These are phyloP conservation scores for Ceratocystis diversiconidia DNA, from an alignment of 2,329 filamentous ascomycete species.

Conservation along the genomic window DNA sequence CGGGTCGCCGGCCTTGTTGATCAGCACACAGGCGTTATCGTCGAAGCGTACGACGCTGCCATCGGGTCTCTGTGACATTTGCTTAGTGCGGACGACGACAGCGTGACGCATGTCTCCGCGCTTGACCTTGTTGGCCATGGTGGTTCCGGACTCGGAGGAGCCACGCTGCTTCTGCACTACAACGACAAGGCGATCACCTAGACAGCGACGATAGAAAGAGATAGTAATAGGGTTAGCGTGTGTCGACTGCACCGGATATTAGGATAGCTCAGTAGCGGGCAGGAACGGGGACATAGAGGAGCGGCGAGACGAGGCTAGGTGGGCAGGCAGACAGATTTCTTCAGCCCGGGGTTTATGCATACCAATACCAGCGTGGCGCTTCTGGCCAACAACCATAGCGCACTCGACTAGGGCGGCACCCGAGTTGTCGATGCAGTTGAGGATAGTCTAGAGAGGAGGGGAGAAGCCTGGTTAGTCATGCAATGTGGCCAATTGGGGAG, in stretches of 20 bases:
- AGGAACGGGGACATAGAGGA: background rate
- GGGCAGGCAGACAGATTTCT: slow-evolving; percentile 12
- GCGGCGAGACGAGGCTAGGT: background rate
- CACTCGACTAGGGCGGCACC: slow-evolving; percentile 96
- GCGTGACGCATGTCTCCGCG: slow-evolving; percentile 93
- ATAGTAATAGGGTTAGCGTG: background rate
- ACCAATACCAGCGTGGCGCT: slow-evolving; percentile 81
- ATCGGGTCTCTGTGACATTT: slow-evolving; percentile 75
- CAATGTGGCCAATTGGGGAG: background rate
- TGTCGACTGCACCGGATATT: background rate
- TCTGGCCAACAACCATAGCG: slow-evolving; percentile 81
- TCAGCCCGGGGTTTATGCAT: slow-evolving; percentile 20
- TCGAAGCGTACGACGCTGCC: slow-evolving; percentile 86
- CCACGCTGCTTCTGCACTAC: slow-evolving; percentile 83
- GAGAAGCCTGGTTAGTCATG: background rate
- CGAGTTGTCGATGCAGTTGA: slow-evolving; percentile 99
- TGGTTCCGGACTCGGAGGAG: slow-evolving; percentile 55
- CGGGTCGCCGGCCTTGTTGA: slow-evolving; percentile 93
- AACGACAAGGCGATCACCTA: slow-evolving; percentile 93
- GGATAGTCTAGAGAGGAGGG: slow-evolving; percentile 54
- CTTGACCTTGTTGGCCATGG: slow-evolving; percentile 80
- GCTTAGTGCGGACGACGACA: slow-evolving; percentile 80
- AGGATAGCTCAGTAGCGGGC: background rate
- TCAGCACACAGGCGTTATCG: slow-evolving; percentile 93
- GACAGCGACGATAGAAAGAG: slow-evolving; percentile 10